These are phyloP conservation scores for Diplodia seriata DNA, from an alignment of 2,329 filamentous ascomycete species.

Conservation along the genomic window DNA sequence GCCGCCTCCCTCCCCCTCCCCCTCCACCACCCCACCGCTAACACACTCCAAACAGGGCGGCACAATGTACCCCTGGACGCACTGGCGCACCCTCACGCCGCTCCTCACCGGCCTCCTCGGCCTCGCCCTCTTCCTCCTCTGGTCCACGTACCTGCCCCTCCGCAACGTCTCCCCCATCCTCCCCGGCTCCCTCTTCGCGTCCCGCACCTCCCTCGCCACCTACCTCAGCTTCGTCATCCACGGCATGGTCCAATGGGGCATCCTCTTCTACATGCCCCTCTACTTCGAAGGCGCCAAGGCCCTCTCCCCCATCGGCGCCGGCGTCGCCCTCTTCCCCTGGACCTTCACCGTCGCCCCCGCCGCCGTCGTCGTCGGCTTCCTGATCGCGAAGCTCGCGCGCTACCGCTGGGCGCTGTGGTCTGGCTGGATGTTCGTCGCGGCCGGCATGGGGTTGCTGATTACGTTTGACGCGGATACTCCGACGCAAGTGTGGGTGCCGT, in stretches of 20 bases:
- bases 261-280: constrained; percentile 46
- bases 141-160: constrained; percentile 36
- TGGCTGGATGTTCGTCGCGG: constrained; percentile 46
- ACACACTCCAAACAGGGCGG: constrained; percentile 36
- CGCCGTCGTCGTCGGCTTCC: constrained; percentile 38
- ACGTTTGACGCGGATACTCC: constrained; percentile 49
- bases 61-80: constrained; percentile 37
- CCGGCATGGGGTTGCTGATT: constrained; percentile 53
- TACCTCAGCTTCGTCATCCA: constrained; percentile 44
- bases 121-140: constrained; percentile 37
- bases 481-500: constrained; percentile 51
- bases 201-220: constrained; percentile 40
- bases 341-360: constrained; percentile 41
- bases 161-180: constrained; percentile 38
- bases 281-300: constrained; percentile 42
- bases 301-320: constrained; percentile 36
- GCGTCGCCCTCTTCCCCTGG: constrained; percentile 42
- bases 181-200: constrained; percentile 42
- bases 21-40: too few species aligned
- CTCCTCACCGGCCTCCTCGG: constrained; percentile 37
- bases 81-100: constrained; percentile 37
- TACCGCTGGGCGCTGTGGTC: constrained; percentile 41
- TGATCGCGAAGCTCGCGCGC: constrained; percentile 37
- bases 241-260: constrained; percentile 39
- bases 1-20: too few species aligned